Evolutionary conservation across 2,329 filamentous ascomycete genomes (phyloP), one percentile per base, ranked within the genome.

Genomic region (Epichloe elymi): DNA sequence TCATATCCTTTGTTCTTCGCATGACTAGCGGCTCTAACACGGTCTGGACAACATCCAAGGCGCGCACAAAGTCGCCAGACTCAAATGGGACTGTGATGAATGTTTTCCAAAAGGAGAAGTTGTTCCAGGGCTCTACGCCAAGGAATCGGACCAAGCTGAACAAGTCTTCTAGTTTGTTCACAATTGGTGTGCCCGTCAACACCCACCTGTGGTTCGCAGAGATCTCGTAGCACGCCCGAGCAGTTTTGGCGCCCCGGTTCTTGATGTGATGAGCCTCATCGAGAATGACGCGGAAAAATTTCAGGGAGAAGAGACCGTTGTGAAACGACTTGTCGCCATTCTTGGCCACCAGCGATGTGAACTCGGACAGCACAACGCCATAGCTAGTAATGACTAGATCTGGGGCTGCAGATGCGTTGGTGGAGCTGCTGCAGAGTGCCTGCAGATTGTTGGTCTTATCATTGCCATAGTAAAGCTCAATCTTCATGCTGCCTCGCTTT

Each of bases 51-150:
- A 98, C 93, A 63, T 97, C 93, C 7, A 98, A 74, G 0, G 93
- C 93, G 4, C 90, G 83, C 58, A 96, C 81, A 63, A 95, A 96
- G 56, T 98, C 86, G 58, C 93, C 93, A 0, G 88, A 91, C 65
- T 98, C 93, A 57, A 98, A 98, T 0, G 93, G 93, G 1, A 95
- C 84, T 0, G 93, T 98, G 62, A 98, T 97, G 65, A 98, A 98
- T 0, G 93, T 97, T 64, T 90, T 90, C 93, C 93, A 98, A 69
- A 95, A 98, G 0, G 90, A 95, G 66, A 98, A 98, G 65, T 97
- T 97, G 61, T 86, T 93, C 93, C 93, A 98, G 0, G 93, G 93
- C 64, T 97, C 91, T 4, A 98, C 93, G 51, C 88, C 83, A 11
- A 98, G 72, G 68, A 97, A 98, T 3, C 88, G 82, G 12, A 97